Conservation (phyloP, 2,329 filamentous ascomycete species). For the Monosporascus sp. region DNA sequence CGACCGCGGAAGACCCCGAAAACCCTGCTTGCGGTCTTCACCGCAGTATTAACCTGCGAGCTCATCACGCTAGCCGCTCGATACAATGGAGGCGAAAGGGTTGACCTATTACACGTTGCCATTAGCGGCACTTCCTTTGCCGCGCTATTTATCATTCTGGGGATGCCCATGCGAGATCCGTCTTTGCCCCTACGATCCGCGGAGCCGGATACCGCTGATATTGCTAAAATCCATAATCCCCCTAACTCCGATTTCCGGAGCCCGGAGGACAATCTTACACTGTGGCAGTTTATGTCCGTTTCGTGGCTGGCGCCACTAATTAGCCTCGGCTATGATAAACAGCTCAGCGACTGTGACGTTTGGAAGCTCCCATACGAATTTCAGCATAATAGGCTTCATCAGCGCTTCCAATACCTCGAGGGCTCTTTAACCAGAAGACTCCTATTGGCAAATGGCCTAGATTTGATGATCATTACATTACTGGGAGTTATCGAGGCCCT, state of each 20-base stretch:
- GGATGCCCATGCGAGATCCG: constrained; percentile 65
- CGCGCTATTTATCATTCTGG: constrained; percentile 49
- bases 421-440: constrained; percentile 69
- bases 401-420: constrained; percentile 64
- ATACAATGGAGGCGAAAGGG: constrained; percentile 26
- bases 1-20: constrained; percentile 38
- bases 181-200: constrained; percentile 17
- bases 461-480: constrained; percentile 62
- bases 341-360: constrained; percentile 73
- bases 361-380: constrained; percentile 78
- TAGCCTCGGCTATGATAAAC: constrained; percentile 53
- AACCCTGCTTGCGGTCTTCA: constrained; percentile 34
- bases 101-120: constrained; percentile 26
- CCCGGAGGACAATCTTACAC: constrained; percentile 71
- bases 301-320: constrained; percentile 79
- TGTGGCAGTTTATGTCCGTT: constrained; percentile 82
- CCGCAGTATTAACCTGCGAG: constrained; percentile 27
- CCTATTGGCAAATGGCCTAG: constrained; percentile 70
- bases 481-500: constrained; percentile 60
- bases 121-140: constrained; percentile 36
- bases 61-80: constrained; percentile 18
- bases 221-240: constrained; percentile 50
- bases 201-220: constrained; percentile 44
- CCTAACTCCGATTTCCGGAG: constrained; percentile 59
- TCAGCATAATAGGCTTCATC: constrained; percentile 71